Evolutionary conservation across 2,329 filamentous ascomycete genomes (phyloP).

Genomic region (Xylariaceae sp.): DNA sequence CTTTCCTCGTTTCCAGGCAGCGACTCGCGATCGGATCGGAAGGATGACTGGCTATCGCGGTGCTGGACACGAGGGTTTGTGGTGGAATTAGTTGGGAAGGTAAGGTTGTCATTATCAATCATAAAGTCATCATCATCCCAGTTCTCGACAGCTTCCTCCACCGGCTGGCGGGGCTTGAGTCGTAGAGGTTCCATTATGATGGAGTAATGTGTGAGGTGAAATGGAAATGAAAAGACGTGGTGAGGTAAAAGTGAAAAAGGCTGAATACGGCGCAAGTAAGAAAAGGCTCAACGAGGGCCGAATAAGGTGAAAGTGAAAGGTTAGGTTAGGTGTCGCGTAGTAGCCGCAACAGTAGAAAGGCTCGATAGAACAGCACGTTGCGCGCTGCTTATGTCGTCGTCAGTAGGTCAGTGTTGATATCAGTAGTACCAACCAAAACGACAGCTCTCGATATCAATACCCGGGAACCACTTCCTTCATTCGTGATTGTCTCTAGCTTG

Average conservation of each 20-base stretch:
- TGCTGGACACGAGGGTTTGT: slow-evolving; percentile 53
- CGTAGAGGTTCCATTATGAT: slow-evolving; percentile 58
- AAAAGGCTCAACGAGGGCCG: no score
- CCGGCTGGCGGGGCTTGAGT: slow-evolving; percentile 55
- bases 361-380: neutral
- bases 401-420: neutral
- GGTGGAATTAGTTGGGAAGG: slow-evolving; percentile 56
- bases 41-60: slow-evolving; percentile 80
- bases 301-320: neutral
- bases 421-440: neutral
- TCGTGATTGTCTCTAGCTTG: slow-evolving; percentile 9
- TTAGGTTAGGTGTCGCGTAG: neutral
- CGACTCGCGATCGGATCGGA: slow-evolving; percentile 81
- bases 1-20: slow-evolving; percentile 81
- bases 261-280: no score
- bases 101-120: slow-evolving; percentile 68
- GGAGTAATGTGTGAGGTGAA: neutral
- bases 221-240: neutral
- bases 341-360: neutral
- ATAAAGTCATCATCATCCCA: slow-evolving; percentile 80
- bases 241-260: neutral
- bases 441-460: slow-evolving; percentile 16
- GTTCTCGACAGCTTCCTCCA: slow-evolving; percentile 68
- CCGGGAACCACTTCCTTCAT: slow-evolving; percentile 21
- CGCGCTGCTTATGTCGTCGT: neutral